Evolutionary conservation across 2,329 filamentous ascomycete genomes (phyloP).

Genomic region (Dactylellina drechsleri): DNA sequence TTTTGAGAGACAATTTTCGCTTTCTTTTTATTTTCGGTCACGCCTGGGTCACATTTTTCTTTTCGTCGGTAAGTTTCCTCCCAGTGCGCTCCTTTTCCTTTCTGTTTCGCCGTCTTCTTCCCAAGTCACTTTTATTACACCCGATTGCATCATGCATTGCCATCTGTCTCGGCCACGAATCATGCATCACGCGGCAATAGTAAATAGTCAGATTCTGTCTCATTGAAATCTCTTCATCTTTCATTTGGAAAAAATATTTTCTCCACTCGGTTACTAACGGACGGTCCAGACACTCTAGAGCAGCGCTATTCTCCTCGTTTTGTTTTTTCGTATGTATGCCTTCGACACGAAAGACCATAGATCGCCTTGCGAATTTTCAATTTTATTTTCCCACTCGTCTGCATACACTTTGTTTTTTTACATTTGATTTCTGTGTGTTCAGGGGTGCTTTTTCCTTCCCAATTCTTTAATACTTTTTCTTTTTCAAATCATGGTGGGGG

Average conservation of each 20-base stretch:
- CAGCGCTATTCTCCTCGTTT: constrained; percentile 28
- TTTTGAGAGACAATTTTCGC: constrained; percentile 30
- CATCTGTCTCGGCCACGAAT: constrained; percentile 47
- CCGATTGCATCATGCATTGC: constrained; percentile 51
- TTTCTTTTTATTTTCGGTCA: constrained; percentile 24
- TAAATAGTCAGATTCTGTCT: constrained; percentile 1
- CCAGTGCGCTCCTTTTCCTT: constrained; percentile 18
- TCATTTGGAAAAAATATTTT: constrained; percentile 6
- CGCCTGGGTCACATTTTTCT: constrained; percentile 32
- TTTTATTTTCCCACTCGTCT: constrained; percentile 35
- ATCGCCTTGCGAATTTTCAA: constrained; percentile 31
- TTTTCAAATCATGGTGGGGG: constrained; percentile 38
- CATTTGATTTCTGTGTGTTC: constrained; percentile 3
- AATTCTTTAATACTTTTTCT: constrained; percentile 40
- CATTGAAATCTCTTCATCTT: constrained; percentile 9
- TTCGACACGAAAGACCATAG: constrained; percentile 42
- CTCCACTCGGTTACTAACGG: constrained; percentile 54
- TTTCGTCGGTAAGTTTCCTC: constrained; percentile 26
- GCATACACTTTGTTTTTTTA: constrained; percentile 21
- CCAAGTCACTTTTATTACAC: constrained; percentile 38
- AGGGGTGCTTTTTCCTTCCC: constrained; percentile 39
- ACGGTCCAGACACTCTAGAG: constrained; percentile 42
- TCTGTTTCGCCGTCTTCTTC: constrained; percentile 11
- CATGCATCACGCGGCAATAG: constrained; percentile 35
- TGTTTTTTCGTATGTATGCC: constrained; percentile 16